These are phyloP conservation scores for Cystoderma amianthinum DNA, from an alignment of 768 basidiomycete species.

Conservation along the genomic window DNA sequence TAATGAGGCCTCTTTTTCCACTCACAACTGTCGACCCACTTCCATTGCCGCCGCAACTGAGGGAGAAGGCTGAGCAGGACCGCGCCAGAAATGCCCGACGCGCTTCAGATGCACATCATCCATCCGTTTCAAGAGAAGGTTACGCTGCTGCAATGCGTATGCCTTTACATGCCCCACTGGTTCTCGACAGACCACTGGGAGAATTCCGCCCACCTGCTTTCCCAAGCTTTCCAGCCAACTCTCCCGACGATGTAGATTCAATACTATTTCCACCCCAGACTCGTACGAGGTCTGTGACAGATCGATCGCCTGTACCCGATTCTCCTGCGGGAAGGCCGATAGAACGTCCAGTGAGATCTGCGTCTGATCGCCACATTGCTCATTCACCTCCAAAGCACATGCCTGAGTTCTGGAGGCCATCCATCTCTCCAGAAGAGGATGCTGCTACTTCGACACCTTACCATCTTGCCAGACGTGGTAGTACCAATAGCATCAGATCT, in stretches of 20 bases:
- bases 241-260: constrained; percentile 16
- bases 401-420: constrained; percentile 45
- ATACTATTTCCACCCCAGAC: constrained; percentile 9
- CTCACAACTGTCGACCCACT: constrained; percentile 1
- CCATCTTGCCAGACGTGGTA: constrained; percentile 36
- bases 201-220: too few relatives aligned
- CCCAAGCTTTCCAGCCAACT: constrained; percentile 6
- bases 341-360: constrained; percentile 23
- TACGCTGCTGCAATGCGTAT: constrained; percentile 7
- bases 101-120: constrained; percentile 13
- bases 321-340: constrained; percentile 9
- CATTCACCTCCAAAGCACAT: constrained; percentile 22
- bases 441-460: constrained; percentile 30
- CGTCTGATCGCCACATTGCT: constrained; percentile 24
- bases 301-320: constrained; percentile 10
- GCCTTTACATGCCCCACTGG: constrained; percentile 1
- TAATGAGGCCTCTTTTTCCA: not conserved
- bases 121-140: constrained; percentile 11
- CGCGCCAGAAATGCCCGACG: constrained; percentile 11
- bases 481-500: constrained; percentile 43
- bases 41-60: constrained; percentile 5
- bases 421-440: constrained; percentile 38
- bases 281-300: constrained; percentile 9
- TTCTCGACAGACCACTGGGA: constrained; percentile 5
- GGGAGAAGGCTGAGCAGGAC: constrained; percentile 10